Evolutionary conservation across 495 filamentous ascomycete species (phyloP), one percentile per base, ranked within the genome.

Genomic region (Hypoxylon fuscum): DNA sequence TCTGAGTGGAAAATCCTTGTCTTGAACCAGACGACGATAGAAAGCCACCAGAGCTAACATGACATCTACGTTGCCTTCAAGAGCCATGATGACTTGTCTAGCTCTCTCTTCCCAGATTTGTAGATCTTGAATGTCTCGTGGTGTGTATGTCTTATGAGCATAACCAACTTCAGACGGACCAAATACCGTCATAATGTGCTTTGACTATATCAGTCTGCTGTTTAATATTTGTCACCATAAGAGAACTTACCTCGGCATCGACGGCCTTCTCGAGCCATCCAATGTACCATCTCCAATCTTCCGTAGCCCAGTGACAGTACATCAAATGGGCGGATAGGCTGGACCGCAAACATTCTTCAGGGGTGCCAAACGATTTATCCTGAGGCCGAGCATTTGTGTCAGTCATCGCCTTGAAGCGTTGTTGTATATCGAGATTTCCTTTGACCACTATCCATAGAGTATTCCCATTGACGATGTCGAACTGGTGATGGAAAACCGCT

Each of bases 261-360:
- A 78, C 64, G 1, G 45, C 58, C 9, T 71, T 64, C 44, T 81
- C 77, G 0, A 80, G 63, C 63, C 66, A 76, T 12, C 68, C 43
- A 43, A 81, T 68, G 55, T 80, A 76, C 58, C 60, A 66, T 20
- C 76, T 64, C 79, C 79, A 81, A 25, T 76, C 72, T 42, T 78
- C 74, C 0, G 46, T 69, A 11, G 79, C 68, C 78, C 78, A 80
- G 32, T 78, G 55, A 40, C 72, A 74, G 53, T 64, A 73, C 22
- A 76, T 59, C 23, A 72, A n/a, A 71, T 74, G 61, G 68, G 70
- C 62, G 4, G 71, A 56, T 17, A 77, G 62, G 40, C 64, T 75
- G 4, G 74, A 66, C 25, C 55, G 61, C 40, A 77, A 68, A 46
- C 70, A 73, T 47, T 73, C 57, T 5, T 68, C 61, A 3, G 59